Conservation (phyloP, 2,329 filamentous ascomycete genomes). For the Diaporthe nobilis region DNA sequence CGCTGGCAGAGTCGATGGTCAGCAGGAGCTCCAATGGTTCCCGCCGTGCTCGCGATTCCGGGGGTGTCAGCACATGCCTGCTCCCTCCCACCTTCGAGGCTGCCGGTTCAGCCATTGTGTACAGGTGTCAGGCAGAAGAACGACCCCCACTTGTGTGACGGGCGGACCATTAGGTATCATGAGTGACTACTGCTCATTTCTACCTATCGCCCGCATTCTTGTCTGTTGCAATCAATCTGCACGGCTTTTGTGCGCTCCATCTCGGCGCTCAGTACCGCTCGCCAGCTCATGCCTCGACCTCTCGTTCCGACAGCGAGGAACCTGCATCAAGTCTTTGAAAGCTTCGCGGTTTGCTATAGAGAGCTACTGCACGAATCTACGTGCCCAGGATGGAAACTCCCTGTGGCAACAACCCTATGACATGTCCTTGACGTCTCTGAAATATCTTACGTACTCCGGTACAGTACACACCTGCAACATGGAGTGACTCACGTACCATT, state of each 20-base stretch:
- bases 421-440: slow-evolving; percentile 1
- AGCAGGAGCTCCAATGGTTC: slow-evolving; percentile 19
- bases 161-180: not conserved
- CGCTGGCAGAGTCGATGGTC: slow-evolving; percentile 23
- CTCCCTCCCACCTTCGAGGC: slow-evolving; percentile 20
- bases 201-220: slow-evolving; percentile 7
- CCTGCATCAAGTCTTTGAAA: not conserved
- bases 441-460: not conserved
- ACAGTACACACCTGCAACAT: not conserved
- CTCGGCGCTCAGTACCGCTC: not conserved
- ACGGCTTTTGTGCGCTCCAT: not conserved
- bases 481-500: not conserved
- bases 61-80: slow-evolving; percentile 25
- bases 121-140: slow-evolving; percentile 8
- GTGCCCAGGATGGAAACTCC: not conserved
- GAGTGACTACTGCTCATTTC: not conserved
- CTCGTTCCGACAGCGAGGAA: not conserved
- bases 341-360: not conserved
- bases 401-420: not conserved
- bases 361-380: not conserved
- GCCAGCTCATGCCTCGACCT: not conserved
- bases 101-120: slow-evolving; percentile 6
- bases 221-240: not conserved
- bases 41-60: slow-evolving; percentile 10
- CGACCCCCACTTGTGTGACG: not conserved